Evolutionary conservation across 116 monocot species (phyloP).

Genomic region (Posidonia oceanica): DNA sequence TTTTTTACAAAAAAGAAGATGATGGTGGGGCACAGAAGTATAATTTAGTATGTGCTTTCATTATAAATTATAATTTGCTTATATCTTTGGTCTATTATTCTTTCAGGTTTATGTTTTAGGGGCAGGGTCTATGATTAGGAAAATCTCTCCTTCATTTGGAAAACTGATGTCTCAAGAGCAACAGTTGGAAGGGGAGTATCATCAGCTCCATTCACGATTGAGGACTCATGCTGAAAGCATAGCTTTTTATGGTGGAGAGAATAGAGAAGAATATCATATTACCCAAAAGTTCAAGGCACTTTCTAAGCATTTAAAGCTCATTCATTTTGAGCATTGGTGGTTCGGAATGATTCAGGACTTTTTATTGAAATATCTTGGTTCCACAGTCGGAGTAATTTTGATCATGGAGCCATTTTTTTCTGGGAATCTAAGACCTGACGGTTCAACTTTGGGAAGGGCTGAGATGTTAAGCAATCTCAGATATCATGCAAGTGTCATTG

Average conservation of each 20-base stretch:
- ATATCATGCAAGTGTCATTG: constrained; percentile 99
- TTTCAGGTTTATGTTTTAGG: constrained; percentile 86
- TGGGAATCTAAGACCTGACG: constrained; percentile 83
- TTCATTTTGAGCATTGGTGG: constrained; percentile 91
- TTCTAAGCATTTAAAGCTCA: constrained; percentile 61
- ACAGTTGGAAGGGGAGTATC: constrained; percentile 93
- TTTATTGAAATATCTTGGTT: constrained; percentile 90
- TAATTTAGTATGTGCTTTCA: too few species aligned
- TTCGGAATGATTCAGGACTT: constrained; percentile 99
- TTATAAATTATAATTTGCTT: too few species aligned
- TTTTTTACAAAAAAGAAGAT: too few species aligned
- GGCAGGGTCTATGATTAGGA: constrained; percentile 79
- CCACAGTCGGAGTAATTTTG: constrained; percentile 82
- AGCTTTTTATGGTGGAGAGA: constrained; percentile 97
- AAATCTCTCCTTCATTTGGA: constrained; percentile 93
- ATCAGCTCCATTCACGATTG: constrained; percentile 88
- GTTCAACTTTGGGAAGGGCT: constrained; percentile 88
- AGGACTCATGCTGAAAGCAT: constrained; percentile 95
- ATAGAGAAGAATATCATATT: constrained; percentile 75
- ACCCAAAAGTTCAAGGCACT: constrained; percentile 53
- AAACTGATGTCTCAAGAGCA: constrained; percentile 93
- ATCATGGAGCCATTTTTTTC: constrained; percentile 97
- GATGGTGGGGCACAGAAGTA: too few species aligned
- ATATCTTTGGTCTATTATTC: neutral
- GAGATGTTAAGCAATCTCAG: constrained; percentile 99